Percentiles rank a stretch among this genome's conserved stretches.
Evolutionary conservation across 2,329 filamentous ascomycete species (phyloP).

Genomic region (Sporothrix brunneoviolacea): DNA sequence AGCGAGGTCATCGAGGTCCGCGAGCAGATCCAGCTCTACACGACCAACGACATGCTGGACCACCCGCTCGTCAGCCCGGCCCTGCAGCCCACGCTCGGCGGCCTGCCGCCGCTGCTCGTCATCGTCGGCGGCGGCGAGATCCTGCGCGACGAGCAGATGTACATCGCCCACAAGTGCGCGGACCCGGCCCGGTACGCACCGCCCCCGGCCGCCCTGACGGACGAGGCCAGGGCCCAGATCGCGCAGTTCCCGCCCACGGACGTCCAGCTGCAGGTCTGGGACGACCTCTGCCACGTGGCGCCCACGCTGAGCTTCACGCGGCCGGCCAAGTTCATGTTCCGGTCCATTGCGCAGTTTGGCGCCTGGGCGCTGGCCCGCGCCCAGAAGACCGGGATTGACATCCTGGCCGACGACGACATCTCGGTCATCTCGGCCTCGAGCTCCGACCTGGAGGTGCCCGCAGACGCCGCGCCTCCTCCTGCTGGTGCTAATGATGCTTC

Average conservation of each 20-base stretch:
- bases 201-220: conserved; percentile 54
- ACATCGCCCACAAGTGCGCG: conserved; percentile 88
- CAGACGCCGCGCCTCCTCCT: background rate
- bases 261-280: conserved; percentile 93
- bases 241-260: conserved; percentile 73
- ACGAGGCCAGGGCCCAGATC: conserved; percentile 53
- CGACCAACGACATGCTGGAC: conserved; percentile 75
- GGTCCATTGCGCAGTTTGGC: conserved; percentile 85
- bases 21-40: conserved; percentile 87
- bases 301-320: conserved; percentile 91
- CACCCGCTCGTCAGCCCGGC: conserved; percentile 88
- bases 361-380: conserved; percentile 84
- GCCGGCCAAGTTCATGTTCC: conserved; percentile 95
- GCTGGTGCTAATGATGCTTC: background rate
- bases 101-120: conserved; percentile 79
- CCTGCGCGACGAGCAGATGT: conserved; percentile 89
- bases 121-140: conserved; percentile 84
- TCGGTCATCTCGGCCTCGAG: conserved; percentile 63
- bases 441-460: background rate
- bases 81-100: conserved; percentile 81
- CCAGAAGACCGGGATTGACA: conserved; percentile 73
- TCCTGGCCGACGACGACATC: conserved; percentile 64
- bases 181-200: conserved; percentile 73
- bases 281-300: conserved; percentile 86
- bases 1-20: conserved; percentile 61